A percentile compares a stretch with the other conserved stretches of the same genome.
phyloP scores from a whole-genome alignment of 2,329 filamentous ascomycete species.

The Diaporthe eres region DNA sequence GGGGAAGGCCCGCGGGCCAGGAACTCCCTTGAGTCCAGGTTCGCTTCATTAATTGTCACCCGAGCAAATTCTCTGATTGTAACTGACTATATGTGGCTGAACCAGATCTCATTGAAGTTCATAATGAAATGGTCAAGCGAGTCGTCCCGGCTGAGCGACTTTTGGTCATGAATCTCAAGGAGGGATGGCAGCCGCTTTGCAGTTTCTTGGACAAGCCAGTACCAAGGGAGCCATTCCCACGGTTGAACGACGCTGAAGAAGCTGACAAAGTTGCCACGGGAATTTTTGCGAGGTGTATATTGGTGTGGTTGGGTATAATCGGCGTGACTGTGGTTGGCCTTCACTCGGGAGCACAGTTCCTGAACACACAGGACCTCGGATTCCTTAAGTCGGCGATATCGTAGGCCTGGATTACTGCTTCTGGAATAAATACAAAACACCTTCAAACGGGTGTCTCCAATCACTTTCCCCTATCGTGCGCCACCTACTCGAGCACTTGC shows the following conservation, averaged over 20 bases:
- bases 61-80: background rate
- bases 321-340: background rate
- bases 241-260: slow-evolving; percentile 19
- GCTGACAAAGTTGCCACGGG: slow-evolving; percentile 15
- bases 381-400: background rate
- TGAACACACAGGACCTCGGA: background rate
- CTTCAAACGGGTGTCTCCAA: background rate
- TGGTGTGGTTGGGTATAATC: slow-evolving; percentile 16
- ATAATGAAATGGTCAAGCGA: slow-evolving; percentile 28
- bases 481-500: background rate
- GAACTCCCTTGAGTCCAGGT: slow-evolving; percentile 2
- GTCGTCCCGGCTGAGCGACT: slow-evolving; percentile 31
- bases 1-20: slow-evolving; percentile 14
- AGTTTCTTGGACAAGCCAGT: slow-evolving; percentile 29
- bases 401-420: background rate
- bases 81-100: background rate
- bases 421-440: background rate
- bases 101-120: slow-evolving; percentile 32
- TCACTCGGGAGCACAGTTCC: background rate
- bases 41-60: background rate
- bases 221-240: slow-evolving; percentile 26
- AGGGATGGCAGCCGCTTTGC: slow-evolving; percentile 38
- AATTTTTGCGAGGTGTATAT: background rate
- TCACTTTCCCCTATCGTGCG: background rate
- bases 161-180: slow-evolving; percentile 26